Evolutionary conservation across 768 basidiomycete genomes (phyloP), one percentile per base, ranked within the genome.

Genomic region (Phylloporus sp.): DNA sequence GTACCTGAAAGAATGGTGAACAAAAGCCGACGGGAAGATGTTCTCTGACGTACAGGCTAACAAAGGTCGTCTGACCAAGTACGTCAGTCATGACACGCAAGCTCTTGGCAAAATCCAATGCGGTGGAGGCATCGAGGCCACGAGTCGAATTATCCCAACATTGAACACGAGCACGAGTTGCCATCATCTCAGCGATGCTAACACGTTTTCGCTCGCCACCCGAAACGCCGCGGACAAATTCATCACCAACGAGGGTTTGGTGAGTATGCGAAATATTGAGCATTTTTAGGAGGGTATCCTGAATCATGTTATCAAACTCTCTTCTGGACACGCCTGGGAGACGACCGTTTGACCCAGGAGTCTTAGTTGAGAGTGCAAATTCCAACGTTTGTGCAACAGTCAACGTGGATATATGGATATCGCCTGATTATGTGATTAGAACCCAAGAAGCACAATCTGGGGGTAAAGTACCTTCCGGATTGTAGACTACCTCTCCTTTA

Each of bases 181-280:
- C 77, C 79, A 90, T 83, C 78, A 88, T 90, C 67, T 93, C 90
- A 10, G 86, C 84, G 56, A 92, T 92, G 47, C 82, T 82, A 14
- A 93, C 74, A 49, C 81, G 79, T 63, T 92, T 93, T 42, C 83
- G 75, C 58, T 90, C 87, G 17, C 87, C 87, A 34, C 88, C 87
- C 1, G 82, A 84, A 13, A 90, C 80, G 20, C 86, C 86, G 14
- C 84, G 84, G 9, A 95, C 83, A 56, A 86, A 90, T 49, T 88
- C 90, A 60, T 92, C 82, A 0, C 93, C 93, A 32, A 95, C 82
- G 1, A 87, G 80, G 5, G 91, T 94, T 45, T 79, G 67, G 42
- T 68, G 58, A 1, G 90, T 93, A 67, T 94, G 90, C 7, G 75
- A 73, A 58, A 95, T 86, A 58, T 91, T 91, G 47, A 94, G 81